Evolutionary conservation across 768 basidiomycete genomes (phyloP).

Genomic region (Epithele typhae): DNA sequence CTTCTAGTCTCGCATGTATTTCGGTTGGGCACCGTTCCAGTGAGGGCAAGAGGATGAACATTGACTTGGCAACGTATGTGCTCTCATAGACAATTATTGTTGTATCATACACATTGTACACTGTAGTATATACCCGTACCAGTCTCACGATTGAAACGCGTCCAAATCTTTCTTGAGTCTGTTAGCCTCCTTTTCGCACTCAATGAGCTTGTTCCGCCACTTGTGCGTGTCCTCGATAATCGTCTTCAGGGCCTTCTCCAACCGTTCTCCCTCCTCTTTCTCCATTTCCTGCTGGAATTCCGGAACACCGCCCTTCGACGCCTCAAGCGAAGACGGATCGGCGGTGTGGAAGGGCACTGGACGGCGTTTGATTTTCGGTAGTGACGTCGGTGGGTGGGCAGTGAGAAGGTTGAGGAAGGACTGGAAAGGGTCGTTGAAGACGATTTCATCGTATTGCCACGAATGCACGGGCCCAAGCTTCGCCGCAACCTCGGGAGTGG

Average conservation of each 20-base stretch:
- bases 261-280: constrained; percentile 73
- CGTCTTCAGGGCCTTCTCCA: constrained; percentile 71
- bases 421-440: constrained; percentile 91
- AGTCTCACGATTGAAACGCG: constrained; percentile 1
- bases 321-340: constrained; percentile 51
- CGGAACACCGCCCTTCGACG: constrained; percentile 60
- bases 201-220: constrained; percentile 62
- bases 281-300: constrained; percentile 88
- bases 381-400: constrained; percentile 75
- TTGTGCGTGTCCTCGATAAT: constrained; percentile 73
- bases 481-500: constrained; percentile 61
- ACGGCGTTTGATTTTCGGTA: constrained; percentile 58
- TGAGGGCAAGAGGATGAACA: constrained; percentile 23
- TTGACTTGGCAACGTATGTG: no score
- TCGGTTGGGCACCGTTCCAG: constrained; percentile 85
- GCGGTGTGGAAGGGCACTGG: constrained; percentile 71
- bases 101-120: not conserved
- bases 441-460: constrained; percentile 99
- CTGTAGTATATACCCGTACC: constrained; percentile 12
- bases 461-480: constrained; percentile 81
- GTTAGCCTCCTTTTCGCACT: constrained; percentile 80
- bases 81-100: not conserved
- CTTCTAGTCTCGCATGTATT: constrained; percentile 80
- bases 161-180: constrained; percentile 54
- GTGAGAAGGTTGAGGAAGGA: constrained; percentile 80